Evolutionary conservation across 345 rosid species (phyloP).

Genomic region (Gossypium sturtianum): DNA sequence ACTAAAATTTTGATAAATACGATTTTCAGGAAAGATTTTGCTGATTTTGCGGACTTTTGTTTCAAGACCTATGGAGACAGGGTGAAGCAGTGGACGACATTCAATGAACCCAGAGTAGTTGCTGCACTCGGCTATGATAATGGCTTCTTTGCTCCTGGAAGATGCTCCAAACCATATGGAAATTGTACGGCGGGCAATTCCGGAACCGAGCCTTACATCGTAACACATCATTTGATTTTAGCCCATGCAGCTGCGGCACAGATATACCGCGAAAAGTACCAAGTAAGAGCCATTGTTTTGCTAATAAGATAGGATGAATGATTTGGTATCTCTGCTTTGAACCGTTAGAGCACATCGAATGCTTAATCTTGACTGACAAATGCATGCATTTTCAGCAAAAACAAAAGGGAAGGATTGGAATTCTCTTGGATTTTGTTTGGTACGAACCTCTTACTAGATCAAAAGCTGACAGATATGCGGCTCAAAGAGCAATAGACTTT

Average conservation of each 20-base stretch:
- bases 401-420: slow-evolving; percentile 89
- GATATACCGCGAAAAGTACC: slow-evolving; percentile 79
- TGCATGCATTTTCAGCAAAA: slow-evolving; percentile 35
- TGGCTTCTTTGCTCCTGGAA: slow-evolving; percentile 75
- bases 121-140: slow-evolving; percentile 89
- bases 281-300: slow-evolving; percentile 33
- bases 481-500: slow-evolving; percentile 95
- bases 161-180: slow-evolving; percentile 84
- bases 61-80: slow-evolving; percentile 79
- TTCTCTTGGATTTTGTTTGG: slow-evolving; percentile 89
- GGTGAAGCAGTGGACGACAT: slow-evolving; percentile 97
- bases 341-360: neutral
- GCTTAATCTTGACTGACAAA: neutral
- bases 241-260: slow-evolving; percentile 77
- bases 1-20: neutral
- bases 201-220: slow-evolving; percentile 87
- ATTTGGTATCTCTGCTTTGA: neutral
- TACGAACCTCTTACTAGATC: slow-evolving; percentile 90
- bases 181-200: slow-evolving; percentile 81
- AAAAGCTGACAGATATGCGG: slow-evolving; percentile 78
- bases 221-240: slow-evolving; percentile 74
- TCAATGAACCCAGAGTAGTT: slow-evolving; percentile 87
- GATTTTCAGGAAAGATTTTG: slow-evolving; percentile 69
- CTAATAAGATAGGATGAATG: neutral
- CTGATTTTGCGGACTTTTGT: slow-evolving; percentile 86